Percentiles rank a stretch among this genome's conserved stretches.
Evolutionary conservation across 1,139 yeast species (phyloP).

Genomic region (Blastobotrys apis): DNA sequence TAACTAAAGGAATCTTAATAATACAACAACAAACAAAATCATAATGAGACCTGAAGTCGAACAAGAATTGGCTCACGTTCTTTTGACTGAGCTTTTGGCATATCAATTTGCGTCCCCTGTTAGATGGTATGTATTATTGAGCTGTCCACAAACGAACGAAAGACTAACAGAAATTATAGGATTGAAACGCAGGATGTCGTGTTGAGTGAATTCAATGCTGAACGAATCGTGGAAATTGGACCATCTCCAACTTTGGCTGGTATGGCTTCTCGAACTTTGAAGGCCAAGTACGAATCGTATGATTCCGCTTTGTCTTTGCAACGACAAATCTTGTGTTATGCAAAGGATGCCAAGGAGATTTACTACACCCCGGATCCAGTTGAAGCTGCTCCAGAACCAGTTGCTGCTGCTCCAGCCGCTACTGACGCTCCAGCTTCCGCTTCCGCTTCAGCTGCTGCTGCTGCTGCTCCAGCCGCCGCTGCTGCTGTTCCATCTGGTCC

Average conservation of each 20-base stretch:
- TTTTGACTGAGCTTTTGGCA: slow-evolving; percentile 91
- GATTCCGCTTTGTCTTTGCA: slow-evolving; percentile 96
- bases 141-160: neutral
- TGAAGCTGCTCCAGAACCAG: slow-evolving; percentile 47
- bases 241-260: slow-evolving; percentile 99
- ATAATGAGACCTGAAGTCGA: slow-evolving; percentile 94
- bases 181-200: slow-evolving; percentile 98
- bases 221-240: slow-evolving; percentile 95
- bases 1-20: no score
- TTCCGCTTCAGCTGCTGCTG: slow-evolving; percentile 44
- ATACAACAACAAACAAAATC: no score
- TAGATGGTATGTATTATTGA: slow-evolving; percentile 64
- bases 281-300: slow-evolving; percentile 93
- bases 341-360: slow-evolving; percentile 93
- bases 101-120: slow-evolving; percentile 99
- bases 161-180: slow-evolving; percentile 26
- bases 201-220: slow-evolving; percentile 89
- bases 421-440: slow-evolving; percentile 40
- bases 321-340: slow-evolving; percentile 92
- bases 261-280: slow-evolving; percentile 96
- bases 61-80: slow-evolving; percentile 93
- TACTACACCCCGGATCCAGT: slow-evolving; percentile 91
- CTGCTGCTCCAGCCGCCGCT: slow-evolving; percentile 58
- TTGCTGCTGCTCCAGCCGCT: slow-evolving; percentile 30
- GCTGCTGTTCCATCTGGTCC: slow-evolving; percentile 66